These are phyloP conservation scores for Microsporum ferrugineum DNA, from an alignment of 2,329 filamentous ascomycete species.

Conservation along the genomic window DNA sequence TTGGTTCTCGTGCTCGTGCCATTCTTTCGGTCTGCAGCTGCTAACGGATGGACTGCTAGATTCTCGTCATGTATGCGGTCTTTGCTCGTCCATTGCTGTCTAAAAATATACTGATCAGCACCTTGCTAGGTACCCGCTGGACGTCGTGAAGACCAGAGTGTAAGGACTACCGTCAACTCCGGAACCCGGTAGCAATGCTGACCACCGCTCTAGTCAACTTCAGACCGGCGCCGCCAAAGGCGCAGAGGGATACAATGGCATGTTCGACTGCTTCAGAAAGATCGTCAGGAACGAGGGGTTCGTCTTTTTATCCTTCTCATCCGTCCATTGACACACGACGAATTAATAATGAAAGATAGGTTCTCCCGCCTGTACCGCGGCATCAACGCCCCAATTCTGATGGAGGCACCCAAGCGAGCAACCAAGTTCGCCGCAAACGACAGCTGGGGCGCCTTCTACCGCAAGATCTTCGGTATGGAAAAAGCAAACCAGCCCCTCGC, in stretches of 20 bases:
- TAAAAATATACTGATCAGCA: not conserved
- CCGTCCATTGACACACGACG: no score
- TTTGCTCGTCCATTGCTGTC: not conserved
- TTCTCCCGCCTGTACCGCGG: slow-evolving; percentile 88
- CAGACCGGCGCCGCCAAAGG: slow-evolving; percentile 61
- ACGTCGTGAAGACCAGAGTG: slow-evolving; percentile 97
- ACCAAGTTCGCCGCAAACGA: slow-evolving; percentile 99
- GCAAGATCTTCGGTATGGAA: slow-evolving; percentile 66
- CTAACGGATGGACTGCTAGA: slow-evolving; percentile 40
- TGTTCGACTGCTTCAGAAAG: slow-evolving; percentile 96
- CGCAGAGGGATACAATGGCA: slow-evolving; percentile 84
- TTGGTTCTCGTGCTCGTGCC: slow-evolving; percentile 31
- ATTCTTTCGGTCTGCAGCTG: not conserved
- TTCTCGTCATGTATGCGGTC: slow-evolving; percentile 62
- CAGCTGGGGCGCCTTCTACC: slow-evolving; percentile 93
- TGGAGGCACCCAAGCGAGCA: slow-evolving; percentile 92
- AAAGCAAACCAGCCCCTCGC: slow-evolving; percentile 91
- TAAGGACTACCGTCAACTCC: slow-evolving; percentile 38
- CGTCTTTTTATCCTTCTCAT: slow-evolving; percentile 19
- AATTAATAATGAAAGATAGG: slow-evolving; percentile 33
- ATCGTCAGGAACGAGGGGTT: slow-evolving; percentile 94
- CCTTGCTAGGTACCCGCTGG: slow-evolving; percentile 75
- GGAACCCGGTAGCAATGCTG: not conserved
- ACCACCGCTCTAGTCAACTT: slow-evolving; percentile 53
- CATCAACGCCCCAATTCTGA: slow-evolving; percentile 89